Evolutionary conservation across 306 rosid genomes (phyloP).

Genomic region (Parietaria judaica): DNA sequence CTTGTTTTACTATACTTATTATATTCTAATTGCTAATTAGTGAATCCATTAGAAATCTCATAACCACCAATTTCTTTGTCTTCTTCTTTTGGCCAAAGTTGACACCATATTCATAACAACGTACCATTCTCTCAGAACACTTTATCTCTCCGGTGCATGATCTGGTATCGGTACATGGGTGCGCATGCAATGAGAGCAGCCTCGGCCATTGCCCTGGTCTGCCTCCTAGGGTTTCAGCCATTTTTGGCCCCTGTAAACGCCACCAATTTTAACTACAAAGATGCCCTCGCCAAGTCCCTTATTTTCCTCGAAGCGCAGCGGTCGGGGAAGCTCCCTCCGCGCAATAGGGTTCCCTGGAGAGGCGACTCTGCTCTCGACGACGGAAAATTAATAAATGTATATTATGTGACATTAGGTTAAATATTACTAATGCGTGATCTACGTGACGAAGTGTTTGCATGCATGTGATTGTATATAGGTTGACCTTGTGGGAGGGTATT

Average conservation of each 20-base stretch:
- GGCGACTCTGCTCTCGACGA: conserved; percentile 83
- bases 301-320: conserved; percentile 89
- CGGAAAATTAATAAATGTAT: conserved; percentile 43
- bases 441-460: background rate
- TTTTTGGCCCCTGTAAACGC: conserved; percentile 28
- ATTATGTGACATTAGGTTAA: background rate
- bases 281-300: conserved; percentile 74
- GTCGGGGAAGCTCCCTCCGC: conserved; percentile 87
- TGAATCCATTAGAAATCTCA: too few relatives aligned
- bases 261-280: conserved; percentile 46
- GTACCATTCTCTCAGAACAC: background rate
- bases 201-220: conserved; percentile 39
- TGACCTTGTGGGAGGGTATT: conserved; percentile 86
- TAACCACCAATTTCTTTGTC: background rate
- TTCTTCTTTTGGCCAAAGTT: conserved; percentile 5
- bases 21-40: too few relatives aligned
- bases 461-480: conserved; percentile 23
- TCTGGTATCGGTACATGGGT: conserved; percentile 22
- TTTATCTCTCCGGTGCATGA: background rate
- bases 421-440: background rate
- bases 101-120: background rate
- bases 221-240: conserved; percentile 45
- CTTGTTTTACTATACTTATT: too few relatives aligned
- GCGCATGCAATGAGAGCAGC: conserved; percentile 13
- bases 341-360: conserved; percentile 66